Base-by-base conservation (phyloP, 1,284 basidiomycete species). In the Coniferiporia sulphurascens region DNA sequence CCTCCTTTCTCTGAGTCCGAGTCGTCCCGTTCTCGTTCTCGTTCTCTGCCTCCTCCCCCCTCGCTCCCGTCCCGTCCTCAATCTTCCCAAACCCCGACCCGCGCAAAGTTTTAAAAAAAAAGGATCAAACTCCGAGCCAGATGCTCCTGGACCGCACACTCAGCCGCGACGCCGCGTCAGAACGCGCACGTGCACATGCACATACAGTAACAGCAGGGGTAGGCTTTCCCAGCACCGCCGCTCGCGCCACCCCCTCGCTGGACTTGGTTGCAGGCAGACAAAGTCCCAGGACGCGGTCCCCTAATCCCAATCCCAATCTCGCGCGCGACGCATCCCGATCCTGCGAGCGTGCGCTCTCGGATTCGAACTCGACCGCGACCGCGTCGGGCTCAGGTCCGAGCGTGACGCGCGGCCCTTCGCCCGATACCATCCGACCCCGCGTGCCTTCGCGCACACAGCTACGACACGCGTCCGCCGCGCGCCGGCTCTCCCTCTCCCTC, bases 381-480 rank as follows among this genome's bases (percentile, higher is more conserved):
- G 10, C 12, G 7, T 19, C 51, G 21, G 15, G 38, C 15, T 8
- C 38, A 3, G 12, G 9, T n/a, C 12, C 21, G 34, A 34, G 27
- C 27, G 27, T 27, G 13, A 27, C 27, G n/a, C 21, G 8, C 21
- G 12, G 35, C 38, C 12, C 51, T 35, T 38, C 52, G 36, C 43
- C 35, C 15, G 9, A 36, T 38, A 12, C 36, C 52, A 41, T 19
- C 36, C 45, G 45, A 10, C 3, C 17, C 9, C 21, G 45, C 12
- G 45, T 48, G n/a, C 34, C 44, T 9, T 56, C 55, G 34, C 46
- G 55, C 36, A 49, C 55, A 17, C 55, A 48, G 36, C 35, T 55
- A 4, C 38, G 41, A 8, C 41, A 58, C 50, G 56, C 56, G 32
- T 45, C 35, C 19, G 56, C 56, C n/a, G 49, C 43, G 48, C 56